Base-by-base conservation (phyloP, 805 yeast species). In the Candida easanensis region DNA sequence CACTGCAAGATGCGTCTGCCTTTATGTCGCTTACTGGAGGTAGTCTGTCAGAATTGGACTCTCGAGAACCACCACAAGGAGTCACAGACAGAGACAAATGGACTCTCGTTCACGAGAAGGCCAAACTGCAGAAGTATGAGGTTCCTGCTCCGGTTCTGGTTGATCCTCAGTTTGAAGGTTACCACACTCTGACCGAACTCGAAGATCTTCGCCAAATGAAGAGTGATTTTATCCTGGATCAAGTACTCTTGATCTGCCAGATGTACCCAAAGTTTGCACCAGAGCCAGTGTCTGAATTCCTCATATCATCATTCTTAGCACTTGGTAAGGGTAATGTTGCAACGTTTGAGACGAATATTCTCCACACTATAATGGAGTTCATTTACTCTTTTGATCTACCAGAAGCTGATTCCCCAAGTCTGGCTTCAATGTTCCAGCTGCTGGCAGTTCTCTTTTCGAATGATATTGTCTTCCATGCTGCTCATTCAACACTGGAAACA, bases 391-490 rank as follows among this genome's bases (percentile, higher is more conserved):
- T 71, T 36, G 62, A 64, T 16, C 48, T 68, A 16, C 53, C 53
- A 1, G 55, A 61, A 11, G 46, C 52, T 3, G 51, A 59, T 7
- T 56, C 57, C 15, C 45, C 56, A 6, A 39, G 46, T 11, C 52
- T 76, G 3, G 65, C 77, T 0, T 61, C 74, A 1, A 60, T 73
- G 49, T 55, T 74, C 5, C 65, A 68, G 21, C 56, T 76, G 20
- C 68, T 74, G 43, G 73, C 75, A 14, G 60, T 63, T 4, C 53
- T 76, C n/a, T 33, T 74, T 4, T 65, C 65, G 37, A 71, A 73
- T 32, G 62, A 62, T 13, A 49, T 59, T 1, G 61, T 73, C 4
- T 68, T 68, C 39, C 65, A 63, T 20, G 63, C 65, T 13, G 52
- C 66, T 14, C 62, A 61, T 14, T 50, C 56, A 1, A 46, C 65